phyloP scores from a whole-genome alignment of 1,139 yeast species.

The Candida frijolesensis region DNA sequence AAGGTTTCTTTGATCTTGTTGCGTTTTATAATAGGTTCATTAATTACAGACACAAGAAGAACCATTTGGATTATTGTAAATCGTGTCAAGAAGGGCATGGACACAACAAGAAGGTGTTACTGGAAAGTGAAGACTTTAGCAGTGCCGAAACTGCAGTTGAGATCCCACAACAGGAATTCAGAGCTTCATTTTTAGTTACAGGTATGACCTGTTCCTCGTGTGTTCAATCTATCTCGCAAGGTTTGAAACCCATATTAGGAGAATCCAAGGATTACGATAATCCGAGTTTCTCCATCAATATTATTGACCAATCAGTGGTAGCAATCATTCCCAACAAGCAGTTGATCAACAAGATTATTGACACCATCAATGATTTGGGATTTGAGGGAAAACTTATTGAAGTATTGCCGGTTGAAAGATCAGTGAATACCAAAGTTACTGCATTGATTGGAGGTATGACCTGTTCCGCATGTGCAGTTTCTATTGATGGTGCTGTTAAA shows the following conservation, averaged over 20 bases:
- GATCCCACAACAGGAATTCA: constrained; percentile 28
- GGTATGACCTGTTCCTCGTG: constrained; percentile 75
- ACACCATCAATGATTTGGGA: constrained; percentile 54
- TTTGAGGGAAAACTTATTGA: constrained; percentile 61
- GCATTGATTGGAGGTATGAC: constrained; percentile 76
- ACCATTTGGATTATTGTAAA: constrained; percentile 35
- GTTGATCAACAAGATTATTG: constrained; percentile 49
- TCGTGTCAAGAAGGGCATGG: constrained; percentile 29
- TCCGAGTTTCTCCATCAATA: constrained; percentile 41
- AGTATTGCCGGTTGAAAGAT: constrained; percentile 56
- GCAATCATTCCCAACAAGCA: constrained; percentile 55
- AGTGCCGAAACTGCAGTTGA: constrained; percentile 33
- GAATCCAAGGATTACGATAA: constrained; percentile 21
- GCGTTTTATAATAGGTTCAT: constrained; percentile 15
- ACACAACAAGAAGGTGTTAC: constrained; percentile 13
- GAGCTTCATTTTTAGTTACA: constrained; percentile 57
- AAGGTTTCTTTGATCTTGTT: constrained; percentile 19
- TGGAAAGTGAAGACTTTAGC: constrained; percentile 13
- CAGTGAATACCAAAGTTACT: constrained; percentile 49
- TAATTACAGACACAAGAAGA: constrained; percentile 14
- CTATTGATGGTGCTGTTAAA: constrained; percentile 53
- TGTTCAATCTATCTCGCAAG: constrained; percentile 46
- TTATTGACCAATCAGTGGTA: constrained; percentile 45
- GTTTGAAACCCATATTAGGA: constrained; percentile 31
- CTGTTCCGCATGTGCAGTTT: constrained; percentile 68